Conservation (phyloP, 2,329 filamentous ascomycete genomes). For the Microsporum ferrugineum region DNA sequence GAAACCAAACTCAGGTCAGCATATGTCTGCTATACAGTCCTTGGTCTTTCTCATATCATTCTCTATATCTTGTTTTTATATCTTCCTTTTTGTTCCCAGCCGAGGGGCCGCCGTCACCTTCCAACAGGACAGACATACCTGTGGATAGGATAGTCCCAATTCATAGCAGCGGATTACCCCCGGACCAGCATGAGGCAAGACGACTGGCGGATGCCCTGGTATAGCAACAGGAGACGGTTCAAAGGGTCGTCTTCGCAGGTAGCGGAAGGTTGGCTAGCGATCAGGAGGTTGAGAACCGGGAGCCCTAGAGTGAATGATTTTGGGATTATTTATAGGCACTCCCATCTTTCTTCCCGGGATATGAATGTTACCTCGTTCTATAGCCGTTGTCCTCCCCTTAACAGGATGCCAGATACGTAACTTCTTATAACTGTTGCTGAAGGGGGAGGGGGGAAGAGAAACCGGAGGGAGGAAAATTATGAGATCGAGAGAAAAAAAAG, state of each 20-base stretch:
- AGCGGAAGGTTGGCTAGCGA: background rate
- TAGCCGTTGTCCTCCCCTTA: background rate
- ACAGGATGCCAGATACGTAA: background rate
- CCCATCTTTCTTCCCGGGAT: no score
- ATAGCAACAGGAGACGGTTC: constrained; percentile 12
- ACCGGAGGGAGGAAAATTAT: background rate
- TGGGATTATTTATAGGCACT: no score
- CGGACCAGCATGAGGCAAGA: constrained; percentile 30
- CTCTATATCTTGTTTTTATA: no score
- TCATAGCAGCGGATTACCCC: constrained; percentile 33
- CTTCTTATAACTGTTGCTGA: background rate
- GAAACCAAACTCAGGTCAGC: constrained; percentile 19
- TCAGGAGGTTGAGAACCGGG: background rate
- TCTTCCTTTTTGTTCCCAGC: no score
- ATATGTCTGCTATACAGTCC: background rate
- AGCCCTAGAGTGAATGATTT: no score
- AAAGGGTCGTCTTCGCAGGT: background rate
- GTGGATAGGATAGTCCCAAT: constrained; percentile 37
- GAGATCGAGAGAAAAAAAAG: background rate
- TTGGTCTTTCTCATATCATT: no score
- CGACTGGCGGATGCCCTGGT: constrained; percentile 25
- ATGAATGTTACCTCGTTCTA: background rate
- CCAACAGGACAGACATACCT: constrained; percentile 26
- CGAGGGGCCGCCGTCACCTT: background rate
- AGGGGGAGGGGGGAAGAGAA: background rate